Evolutionary conservation across 257 asterid species (phyloP).

Genomic region (Rubia yunnanensis): DNA sequence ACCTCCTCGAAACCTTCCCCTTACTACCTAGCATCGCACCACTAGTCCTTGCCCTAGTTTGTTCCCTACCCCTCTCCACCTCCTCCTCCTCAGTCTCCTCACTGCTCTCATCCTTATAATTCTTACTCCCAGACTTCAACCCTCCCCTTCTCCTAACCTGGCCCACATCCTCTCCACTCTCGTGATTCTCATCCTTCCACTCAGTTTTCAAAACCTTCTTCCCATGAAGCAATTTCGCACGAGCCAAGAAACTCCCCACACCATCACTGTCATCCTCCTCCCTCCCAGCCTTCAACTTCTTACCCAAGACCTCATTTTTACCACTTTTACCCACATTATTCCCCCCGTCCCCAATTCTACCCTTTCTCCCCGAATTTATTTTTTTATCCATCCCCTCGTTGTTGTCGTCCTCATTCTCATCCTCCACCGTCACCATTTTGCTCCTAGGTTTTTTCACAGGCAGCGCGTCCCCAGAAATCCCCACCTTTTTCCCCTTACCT

Average conservation of each 20-base stretch:
- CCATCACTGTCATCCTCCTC: slow-evolving; percentile 11
- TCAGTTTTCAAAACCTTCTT: slow-evolving; percentile 1
- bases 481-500: not conserved
- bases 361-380: not conserved
- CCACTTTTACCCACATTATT: not conserved
- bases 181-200: not conserved
- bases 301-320: not conserved
- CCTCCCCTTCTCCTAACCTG: not conserved
- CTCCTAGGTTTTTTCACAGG: slow-evolving; percentile 20
- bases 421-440: not conserved
- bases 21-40: not conserved
- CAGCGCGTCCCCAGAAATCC: not conserved
- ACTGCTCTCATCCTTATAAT: not conserved
- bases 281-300: not conserved
- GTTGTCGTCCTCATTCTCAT: not conserved
- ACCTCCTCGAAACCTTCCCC: not conserved
- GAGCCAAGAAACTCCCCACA: not conserved
- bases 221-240: slow-evolving; percentile 1
- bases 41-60: not conserved
- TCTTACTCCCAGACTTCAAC: not conserved
- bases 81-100: slow-evolving; percentile 13
- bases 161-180: not conserved
- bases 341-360: not conserved
- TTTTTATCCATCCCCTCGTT: not conserved
- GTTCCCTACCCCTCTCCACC: not conserved